A percentile compares a stretch with the other conserved stretches of the same genome.
Evolutionary conservation across 129 eudicot species (phyloP).

Genomic region (Lactuca saligna): DNA sequence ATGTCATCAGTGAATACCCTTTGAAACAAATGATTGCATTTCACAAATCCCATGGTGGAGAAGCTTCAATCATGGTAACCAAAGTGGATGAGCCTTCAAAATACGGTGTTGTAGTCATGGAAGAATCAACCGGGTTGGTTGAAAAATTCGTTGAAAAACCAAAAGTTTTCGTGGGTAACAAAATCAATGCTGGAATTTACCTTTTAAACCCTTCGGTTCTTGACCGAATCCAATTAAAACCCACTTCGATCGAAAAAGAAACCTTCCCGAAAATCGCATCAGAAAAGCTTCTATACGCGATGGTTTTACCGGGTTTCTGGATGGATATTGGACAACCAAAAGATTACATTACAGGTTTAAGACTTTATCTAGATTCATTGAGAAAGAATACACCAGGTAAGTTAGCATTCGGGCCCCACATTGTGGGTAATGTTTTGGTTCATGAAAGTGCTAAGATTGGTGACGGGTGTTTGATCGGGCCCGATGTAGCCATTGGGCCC

Average conservation of each 20-base stretch:
- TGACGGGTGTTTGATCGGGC: slow-evolving; percentile 95
- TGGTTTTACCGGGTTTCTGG: slow-evolving; percentile 96
- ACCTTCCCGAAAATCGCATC: slow-evolving; percentile 80
- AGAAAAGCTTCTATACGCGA: slow-evolving; percentile 66
- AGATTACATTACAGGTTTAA: slow-evolving; percentile 80
- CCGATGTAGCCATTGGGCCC: slow-evolving; percentile 93
- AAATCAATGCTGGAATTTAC: slow-evolving; percentile 89
- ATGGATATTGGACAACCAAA: slow-evolving; percentile 96
- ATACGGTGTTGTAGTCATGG: slow-evolving; percentile 85
- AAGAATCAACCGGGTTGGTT: slow-evolving; percentile 80
- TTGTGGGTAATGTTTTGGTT: slow-evolving; percentile 81
- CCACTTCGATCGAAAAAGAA: slow-evolving; percentile 92
- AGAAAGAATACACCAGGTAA: slow-evolving; percentile 60
- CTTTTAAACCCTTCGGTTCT: slow-evolving; percentile 77
- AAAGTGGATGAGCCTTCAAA: slow-evolving; percentile 96
- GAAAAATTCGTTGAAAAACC: slow-evolving; percentile 90
- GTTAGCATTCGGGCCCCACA: slow-evolving; percentile 64
- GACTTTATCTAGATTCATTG: slow-evolving; percentile 78
- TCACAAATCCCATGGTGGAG: slow-evolving; percentile 85
- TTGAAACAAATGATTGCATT: slow-evolving; percentile 71
- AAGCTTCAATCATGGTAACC: slow-evolving; percentile 92
- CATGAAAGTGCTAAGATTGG: slow-evolving; percentile 86
- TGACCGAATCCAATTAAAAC: slow-evolving; percentile 69
- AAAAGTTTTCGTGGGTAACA: slow-evolving; percentile 85
- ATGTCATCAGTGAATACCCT: slow-evolving; percentile 80